phyloP scores from a whole-genome alignment of 352 stramenopile species.

The Pythium phragmitis region DNA sequence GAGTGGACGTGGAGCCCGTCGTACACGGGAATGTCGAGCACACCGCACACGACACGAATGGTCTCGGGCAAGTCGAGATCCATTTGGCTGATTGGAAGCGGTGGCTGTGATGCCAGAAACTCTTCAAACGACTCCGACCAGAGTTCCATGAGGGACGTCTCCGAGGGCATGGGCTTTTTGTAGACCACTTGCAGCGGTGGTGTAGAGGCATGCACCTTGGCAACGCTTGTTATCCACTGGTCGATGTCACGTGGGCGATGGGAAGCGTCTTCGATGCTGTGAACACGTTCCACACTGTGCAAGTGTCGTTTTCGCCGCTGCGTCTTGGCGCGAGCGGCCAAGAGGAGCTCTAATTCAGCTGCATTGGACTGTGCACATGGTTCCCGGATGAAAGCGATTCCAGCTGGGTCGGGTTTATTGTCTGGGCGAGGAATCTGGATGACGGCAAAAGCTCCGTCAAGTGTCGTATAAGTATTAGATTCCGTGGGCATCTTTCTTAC shows the following conservation, averaged over 20 bases:
- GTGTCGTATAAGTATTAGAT: not conserved
- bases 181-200: constrained; percentile 71
- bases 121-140: constrained; percentile 89
- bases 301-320: constrained; percentile 29
- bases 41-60: constrained; percentile 75
- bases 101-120: constrained; percentile 37
- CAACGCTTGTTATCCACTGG: constrained; percentile 91
- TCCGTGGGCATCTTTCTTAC: constrained; percentile 20
- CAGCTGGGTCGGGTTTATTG: constrained; percentile 68
- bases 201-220: constrained; percentile 86
- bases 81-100: constrained; percentile 42
- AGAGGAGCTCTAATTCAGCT: constrained; percentile 87
- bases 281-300: constrained; percentile 42
- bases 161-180: constrained; percentile 86
- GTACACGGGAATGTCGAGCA: constrained; percentile 93
- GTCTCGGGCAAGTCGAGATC: constrained; percentile 88
- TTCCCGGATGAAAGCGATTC: constrained; percentile 87
- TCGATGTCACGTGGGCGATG: constrained; percentile 88
- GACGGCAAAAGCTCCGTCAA: not conserved
- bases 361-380: constrained; percentile 86
- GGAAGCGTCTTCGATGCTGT: constrained; percentile 87
- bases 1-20: constrained; percentile 76
- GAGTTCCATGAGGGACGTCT: constrained; percentile 83
- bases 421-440: constrained; percentile 85
- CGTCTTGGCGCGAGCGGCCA: constrained; percentile 49